Conservation (phyloP, 768 basidiomycete genomes). For the Tricholoma furcatifolium region DNA sequence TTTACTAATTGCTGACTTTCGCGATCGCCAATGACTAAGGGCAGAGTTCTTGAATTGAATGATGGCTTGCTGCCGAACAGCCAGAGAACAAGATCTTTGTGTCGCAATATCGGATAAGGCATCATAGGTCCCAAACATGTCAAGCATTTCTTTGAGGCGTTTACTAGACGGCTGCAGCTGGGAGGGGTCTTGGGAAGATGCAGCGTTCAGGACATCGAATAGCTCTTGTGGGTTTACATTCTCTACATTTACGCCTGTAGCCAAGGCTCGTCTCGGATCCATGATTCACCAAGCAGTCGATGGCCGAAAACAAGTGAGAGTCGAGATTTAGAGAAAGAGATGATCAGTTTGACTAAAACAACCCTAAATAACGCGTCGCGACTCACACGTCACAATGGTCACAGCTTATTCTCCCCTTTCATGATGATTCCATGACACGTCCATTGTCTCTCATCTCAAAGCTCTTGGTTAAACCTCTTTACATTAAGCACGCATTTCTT, state of each 20-base stretch:
- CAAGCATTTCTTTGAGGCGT: constrained; percentile 66
- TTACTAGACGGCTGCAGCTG: constrained; percentile 48
- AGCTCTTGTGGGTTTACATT: constrained; percentile 62
- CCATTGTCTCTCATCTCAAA: constrained; percentile 6
- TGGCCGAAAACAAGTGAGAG: neutral
- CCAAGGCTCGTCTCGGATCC: constrained; percentile 26
- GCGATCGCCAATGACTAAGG: constrained; percentile 70
- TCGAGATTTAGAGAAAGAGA: neutral
- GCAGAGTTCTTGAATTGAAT: constrained; percentile 89
- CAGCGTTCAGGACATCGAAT: constrained; percentile 60
- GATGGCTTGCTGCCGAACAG: constrained; percentile 76
- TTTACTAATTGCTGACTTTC: constrained; percentile 50
- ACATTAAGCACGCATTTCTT: neutral
- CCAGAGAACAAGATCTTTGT: constrained; percentile 54
- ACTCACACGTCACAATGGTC: constrained; percentile 16
- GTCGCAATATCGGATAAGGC: constrained; percentile 73
- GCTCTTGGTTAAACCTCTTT: neutral
- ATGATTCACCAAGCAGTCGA: constrained; percentile 17
- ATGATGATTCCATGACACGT: neutral
- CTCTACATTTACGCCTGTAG: constrained; percentile 35
- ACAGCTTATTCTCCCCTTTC: constrained; percentile 2
- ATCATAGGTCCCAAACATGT: constrained; percentile 70
- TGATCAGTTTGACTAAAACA: constrained; percentile 23
- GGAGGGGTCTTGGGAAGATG: constrained; percentile 73
- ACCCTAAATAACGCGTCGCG: constrained; percentile 48